These are phyloP conservation scores for Aureobasidium sp. DNA, from an alignment of 2,329 filamentous ascomycete species.

Conservation along the genomic window DNA sequence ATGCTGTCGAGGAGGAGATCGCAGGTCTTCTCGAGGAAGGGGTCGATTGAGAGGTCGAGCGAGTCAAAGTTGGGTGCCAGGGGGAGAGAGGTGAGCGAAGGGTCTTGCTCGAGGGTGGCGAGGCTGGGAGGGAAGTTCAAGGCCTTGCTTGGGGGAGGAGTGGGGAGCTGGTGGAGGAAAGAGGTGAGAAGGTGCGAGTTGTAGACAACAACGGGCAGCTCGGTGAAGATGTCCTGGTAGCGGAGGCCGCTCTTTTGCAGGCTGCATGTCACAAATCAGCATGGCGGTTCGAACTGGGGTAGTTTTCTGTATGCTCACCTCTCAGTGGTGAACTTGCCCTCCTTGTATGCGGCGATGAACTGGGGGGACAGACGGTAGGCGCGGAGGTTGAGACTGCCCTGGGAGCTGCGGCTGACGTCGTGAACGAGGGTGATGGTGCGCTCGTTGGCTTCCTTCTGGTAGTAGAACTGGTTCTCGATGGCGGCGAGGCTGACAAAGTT, in stretches of 20 bases:
- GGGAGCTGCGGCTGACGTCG: constrained; percentile 89
- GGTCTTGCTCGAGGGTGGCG: constrained; percentile 63
- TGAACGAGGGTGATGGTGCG: constrained; percentile 82
- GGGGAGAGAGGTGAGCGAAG: constrained; percentile 50
- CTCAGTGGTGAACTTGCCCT: constrained; percentile 95
- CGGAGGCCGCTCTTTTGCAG: constrained; percentile 89
- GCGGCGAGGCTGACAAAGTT: constrained; percentile 94
- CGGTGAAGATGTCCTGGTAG: constrained; percentile 87
- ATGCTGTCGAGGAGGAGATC: constrained; percentile 94
- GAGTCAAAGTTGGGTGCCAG: constrained; percentile 83
- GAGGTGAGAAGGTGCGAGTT: constrained; percentile 96
- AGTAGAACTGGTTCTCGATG: constrained; percentile 96
- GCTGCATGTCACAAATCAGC: constrained; percentile 42
- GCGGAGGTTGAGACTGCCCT: constrained; percentile 80
- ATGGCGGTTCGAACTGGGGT: neutral
- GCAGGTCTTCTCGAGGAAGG: constrained; percentile 96
- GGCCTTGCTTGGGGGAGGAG: constrained; percentile 50
- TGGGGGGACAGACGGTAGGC: constrained; percentile 81
- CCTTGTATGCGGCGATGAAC: constrained; percentile 90
- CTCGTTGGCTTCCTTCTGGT: constrained; percentile 87
- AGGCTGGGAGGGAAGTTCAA: constrained; percentile 72
- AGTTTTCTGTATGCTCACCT: constrained; percentile 51
- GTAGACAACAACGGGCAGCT: constrained; percentile 82
- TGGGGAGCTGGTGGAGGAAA: constrained; percentile 85
- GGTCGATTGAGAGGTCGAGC: constrained; percentile 89